Evolutionary conservation across 2,329 filamentous ascomycete species (phyloP), one percentile per base, ranked within the genome.

Genomic region (Periconia digitata): DNA sequence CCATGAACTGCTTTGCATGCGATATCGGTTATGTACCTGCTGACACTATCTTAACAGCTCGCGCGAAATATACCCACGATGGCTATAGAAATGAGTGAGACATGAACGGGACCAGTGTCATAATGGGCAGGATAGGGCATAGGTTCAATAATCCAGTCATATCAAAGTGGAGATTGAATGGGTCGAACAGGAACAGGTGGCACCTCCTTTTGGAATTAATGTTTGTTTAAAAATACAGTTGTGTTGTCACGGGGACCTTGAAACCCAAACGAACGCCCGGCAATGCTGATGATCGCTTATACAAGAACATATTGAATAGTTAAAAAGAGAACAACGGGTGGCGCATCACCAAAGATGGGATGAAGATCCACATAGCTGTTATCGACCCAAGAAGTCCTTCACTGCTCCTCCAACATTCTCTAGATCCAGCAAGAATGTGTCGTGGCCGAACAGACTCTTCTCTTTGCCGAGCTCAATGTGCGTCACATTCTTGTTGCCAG

Each of bases 391-490:
- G 70, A 99, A 99, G 59, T 81, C 81, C 61, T 84, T 85, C 40
- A 99, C 76, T 42, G 85, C 89, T 0, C 90, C 91, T 3, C 94
- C 94, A 42, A 99, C 90, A 60, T 96, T 88, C 74, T 96, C 85
- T 48, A 97, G 74, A 72, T 99, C 94, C 37, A 99, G 75, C 64
- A 99, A 72, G 69, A 99, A 99, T 0, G 92, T 97, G 68, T 99
- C 94, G 65, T 99, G 94, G 0, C 94, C 94, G 69, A 99, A 99
- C 62, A 95, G 74, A 63, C 91, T 96, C 72, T 94, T 84, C 74
- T 97, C 91, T 74, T 97, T 90, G 27, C 92, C 94, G 42, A 99
- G 76, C 75, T 99, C 94, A 13, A 94, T 82, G 71, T 99, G 91
- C 38, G 85, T 86, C 0, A 99, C 92, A 24, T 82, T 84, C 52